phyloP scores from a whole-genome alignment of 768 basidiomycete genomes.

The Kwoniella botswanensis region DNA sequence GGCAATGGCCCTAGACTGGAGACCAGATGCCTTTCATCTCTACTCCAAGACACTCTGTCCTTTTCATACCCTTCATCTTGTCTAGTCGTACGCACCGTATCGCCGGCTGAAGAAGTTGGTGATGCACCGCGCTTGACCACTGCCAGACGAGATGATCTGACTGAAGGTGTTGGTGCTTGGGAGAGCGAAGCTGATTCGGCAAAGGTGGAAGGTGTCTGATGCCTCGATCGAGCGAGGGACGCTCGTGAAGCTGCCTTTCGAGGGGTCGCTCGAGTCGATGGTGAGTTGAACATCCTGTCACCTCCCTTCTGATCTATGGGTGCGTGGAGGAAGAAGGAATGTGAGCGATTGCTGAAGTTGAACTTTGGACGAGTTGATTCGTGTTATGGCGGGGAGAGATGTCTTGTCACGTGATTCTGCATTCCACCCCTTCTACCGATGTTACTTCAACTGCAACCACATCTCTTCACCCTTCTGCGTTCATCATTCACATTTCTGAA shows the following conservation, averaged over 20 bases:
- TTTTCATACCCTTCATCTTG: conserved; percentile 20
- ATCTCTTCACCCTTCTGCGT: no score
- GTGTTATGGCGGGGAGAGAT: no score
- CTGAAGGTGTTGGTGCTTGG: conserved; percentile 36
- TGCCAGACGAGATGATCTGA: conserved; percentile 23
- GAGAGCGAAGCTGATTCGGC: conserved; percentile 31
- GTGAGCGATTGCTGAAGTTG: neutral
- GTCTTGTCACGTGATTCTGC: no score
- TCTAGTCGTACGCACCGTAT: conserved; percentile 37
- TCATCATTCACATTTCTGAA: no score
- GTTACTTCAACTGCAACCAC: no score
- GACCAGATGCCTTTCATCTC: conserved; percentile 38
- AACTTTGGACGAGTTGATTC: no score
- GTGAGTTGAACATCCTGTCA: conserved; percentile 45
- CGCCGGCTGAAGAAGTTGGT: conserved; percentile 46
- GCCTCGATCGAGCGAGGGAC: conserved; percentile 26
- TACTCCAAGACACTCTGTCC: conserved; percentile 37
- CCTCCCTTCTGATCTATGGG: neutral
- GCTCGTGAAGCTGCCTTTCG: conserved; percentile 22
- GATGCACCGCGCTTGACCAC: conserved; percentile 25
- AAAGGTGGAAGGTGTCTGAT: conserved; percentile 37
- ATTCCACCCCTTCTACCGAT: no score
- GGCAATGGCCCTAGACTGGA: conserved; percentile 36
- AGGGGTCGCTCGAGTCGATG: conserved; percentile 41
- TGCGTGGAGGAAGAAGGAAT: neutral